Conservation (phyloP, 2,329 filamentous ascomycete species). For the Colletotrichum tropicale region DNA sequence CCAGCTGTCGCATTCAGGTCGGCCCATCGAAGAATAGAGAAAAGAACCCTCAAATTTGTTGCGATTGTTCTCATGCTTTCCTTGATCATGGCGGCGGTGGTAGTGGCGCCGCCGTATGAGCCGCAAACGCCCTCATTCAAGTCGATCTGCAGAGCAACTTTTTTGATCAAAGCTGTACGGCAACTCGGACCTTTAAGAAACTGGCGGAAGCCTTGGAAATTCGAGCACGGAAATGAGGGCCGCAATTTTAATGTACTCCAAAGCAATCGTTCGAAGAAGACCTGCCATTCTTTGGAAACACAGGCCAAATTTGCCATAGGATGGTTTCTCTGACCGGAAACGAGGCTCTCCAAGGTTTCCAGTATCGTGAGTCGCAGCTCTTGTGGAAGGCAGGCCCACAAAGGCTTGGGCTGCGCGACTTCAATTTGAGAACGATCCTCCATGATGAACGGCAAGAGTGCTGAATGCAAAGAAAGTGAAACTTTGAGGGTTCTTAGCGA, state of each 20-base stretch:
- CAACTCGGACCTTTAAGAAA: neutral
- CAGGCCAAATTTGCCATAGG: neutral
- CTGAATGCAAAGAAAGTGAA: too few species aligned
- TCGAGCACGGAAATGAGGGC: neutral
- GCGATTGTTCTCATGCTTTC: neutral
- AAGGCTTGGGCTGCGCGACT: neutral
- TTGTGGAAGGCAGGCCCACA: neutral
- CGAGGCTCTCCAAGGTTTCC: neutral
- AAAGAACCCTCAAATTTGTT: neutral
- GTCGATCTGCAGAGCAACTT: neutral
- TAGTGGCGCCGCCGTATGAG: neutral
- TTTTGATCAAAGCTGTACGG: neutral
- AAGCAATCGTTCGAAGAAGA: neutral
- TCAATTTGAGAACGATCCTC: too few species aligned
- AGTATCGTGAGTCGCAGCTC: neutral
- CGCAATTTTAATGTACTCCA: neutral
- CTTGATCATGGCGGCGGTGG: neutral
- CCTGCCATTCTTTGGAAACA: neutral
- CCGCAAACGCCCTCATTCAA: neutral
- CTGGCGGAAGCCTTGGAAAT: neutral
- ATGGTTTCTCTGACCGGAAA: neutral
- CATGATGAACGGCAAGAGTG: too few species aligned
- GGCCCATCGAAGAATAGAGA: neutral
- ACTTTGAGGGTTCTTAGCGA: too few species aligned
- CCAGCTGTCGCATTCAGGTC: neutral